Conservation (phyloP, 495 filamentous ascomycete species). For the Penicillium salamii region DNA sequence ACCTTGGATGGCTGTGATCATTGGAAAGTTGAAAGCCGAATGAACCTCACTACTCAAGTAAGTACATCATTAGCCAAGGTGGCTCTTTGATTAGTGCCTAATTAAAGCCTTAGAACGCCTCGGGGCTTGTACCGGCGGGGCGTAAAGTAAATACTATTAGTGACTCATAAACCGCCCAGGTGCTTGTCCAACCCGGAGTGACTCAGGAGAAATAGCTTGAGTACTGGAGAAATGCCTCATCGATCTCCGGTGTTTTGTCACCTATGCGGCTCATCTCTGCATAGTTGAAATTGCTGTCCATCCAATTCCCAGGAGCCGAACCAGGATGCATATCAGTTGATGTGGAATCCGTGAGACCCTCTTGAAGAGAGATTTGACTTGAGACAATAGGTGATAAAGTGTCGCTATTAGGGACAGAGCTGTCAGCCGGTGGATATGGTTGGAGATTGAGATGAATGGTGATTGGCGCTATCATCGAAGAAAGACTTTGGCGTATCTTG, state of each 20-base stretch:
- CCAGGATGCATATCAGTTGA: neutral
- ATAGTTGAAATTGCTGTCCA: conserved; percentile 16
- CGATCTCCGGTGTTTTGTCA: conserved; percentile 19
- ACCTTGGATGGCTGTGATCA: too few species aligned
- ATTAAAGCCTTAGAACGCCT: too few species aligned
- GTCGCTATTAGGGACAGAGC: neutral
- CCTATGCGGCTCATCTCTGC: conserved; percentile 26
- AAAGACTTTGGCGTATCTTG: conserved; percentile 66
- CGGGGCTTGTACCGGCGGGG: too few species aligned
- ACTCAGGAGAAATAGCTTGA: conserved; percentile 1
- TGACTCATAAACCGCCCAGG: too few species aligned
- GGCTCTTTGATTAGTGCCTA: too few species aligned
- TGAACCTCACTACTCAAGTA: too few species aligned
- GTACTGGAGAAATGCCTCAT: conserved; percentile 17
- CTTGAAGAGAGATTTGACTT: neutral
- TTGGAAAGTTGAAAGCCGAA: too few species aligned
- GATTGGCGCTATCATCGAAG: conserved; percentile 54
- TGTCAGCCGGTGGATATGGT: neutral
- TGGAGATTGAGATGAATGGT: conserved; percentile 22
- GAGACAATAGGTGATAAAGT: neutral
- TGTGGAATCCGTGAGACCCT: neutral
- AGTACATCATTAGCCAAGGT: too few species aligned
- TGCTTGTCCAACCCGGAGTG: too few species aligned
- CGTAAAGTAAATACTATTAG: too few species aligned
- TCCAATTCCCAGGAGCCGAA: conserved; percentile 1